phyloP scores from a whole-genome alignment of 2,329 filamentous ascomycete genomes.

The Fusarium sulawesiense region DNA sequence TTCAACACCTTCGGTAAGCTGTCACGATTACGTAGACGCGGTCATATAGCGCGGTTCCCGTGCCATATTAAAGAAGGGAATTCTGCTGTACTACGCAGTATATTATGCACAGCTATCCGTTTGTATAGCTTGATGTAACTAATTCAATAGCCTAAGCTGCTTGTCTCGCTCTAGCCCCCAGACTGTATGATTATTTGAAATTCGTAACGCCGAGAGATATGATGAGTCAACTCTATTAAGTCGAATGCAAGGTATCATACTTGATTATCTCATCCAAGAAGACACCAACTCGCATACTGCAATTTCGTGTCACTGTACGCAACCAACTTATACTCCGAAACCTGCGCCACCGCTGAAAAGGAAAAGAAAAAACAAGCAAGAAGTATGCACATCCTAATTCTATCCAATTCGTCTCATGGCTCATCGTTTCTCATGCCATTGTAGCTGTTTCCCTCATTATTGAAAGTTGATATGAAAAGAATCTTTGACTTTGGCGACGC shows the following conservation, averaged over 20 bases:
- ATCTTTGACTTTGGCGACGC: too few species aligned
- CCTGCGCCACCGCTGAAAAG: background rate
- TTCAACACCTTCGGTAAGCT: background rate
- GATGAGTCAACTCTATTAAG: background rate
- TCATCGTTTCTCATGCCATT: background rate
- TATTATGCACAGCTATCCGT: background rate
- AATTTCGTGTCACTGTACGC: background rate
- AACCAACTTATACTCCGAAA: background rate
- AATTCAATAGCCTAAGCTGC: background rate
- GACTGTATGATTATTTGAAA: conserved; percentile 34
- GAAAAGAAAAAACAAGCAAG: background rate
- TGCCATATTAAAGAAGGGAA: background rate
- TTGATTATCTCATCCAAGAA: background rate
- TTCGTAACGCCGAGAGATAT: background rate
- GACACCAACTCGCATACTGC: background rate
- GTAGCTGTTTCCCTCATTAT: background rate
- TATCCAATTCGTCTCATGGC: fast-evolving
- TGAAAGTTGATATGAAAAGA: background rate
- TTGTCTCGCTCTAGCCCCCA: background rate
- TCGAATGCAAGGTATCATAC: background rate
- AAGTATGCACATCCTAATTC: background rate
- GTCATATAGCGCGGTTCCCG: background rate
- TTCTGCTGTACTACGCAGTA: background rate
- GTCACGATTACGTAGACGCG: background rate
- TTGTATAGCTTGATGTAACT: background rate